phyloP scores from a whole-genome alignment of 1,284 basidiomycete genomes.

The Fistulina hepatica region DNA sequence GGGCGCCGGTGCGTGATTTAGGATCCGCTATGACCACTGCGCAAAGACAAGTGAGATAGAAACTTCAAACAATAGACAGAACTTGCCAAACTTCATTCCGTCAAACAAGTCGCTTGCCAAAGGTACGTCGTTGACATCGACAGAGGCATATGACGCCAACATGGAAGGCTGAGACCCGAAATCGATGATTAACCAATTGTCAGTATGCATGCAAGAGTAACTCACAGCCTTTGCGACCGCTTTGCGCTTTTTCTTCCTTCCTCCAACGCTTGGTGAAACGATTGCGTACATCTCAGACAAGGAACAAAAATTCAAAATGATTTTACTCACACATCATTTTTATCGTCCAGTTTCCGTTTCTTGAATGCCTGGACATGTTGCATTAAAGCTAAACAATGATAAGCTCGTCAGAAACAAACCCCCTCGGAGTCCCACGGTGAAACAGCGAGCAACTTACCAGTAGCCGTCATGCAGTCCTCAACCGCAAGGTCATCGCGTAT shows the following conservation, averaged over 20 bases:
- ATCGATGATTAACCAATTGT: slow-evolving; percentile 3
- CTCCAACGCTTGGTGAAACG: slow-evolving; percentile 24
- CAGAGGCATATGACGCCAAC: slow-evolving; percentile 55
- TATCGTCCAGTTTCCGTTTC: slow-evolving; percentile 65
- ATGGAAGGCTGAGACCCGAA: slow-evolving; percentile 43
- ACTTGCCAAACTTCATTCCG: slow-evolving; percentile 69
- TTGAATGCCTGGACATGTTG: slow-evolving; percentile 49
- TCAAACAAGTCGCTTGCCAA: slow-evolving; percentile 59
- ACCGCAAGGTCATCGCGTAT: slow-evolving; percentile 67
- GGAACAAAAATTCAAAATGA: not conserved
- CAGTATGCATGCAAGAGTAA: slow-evolving; percentile 1
- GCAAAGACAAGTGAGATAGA: not conserved
- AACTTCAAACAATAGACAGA: not conserved
- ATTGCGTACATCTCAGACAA: not conserved
- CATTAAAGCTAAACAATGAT: slow-evolving; percentile 28
- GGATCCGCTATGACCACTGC: slow-evolving; percentile 72
- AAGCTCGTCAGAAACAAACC: no score
- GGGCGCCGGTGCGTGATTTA: slow-evolving; percentile 54
- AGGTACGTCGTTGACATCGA: slow-evolving; percentile 45
- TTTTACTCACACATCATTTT: slow-evolving; percentile 36
- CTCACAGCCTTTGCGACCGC: slow-evolving; percentile 41
- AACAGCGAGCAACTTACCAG: slow-evolving; percentile 32
- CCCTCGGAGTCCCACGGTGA: not conserved
- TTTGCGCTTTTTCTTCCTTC: slow-evolving; percentile 57
- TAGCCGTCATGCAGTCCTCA: slow-evolving; percentile 58